Evolutionary conservation across 2,329 filamentous ascomycete genomes (phyloP).

Genomic region (Phyllachora maydis): DNA sequence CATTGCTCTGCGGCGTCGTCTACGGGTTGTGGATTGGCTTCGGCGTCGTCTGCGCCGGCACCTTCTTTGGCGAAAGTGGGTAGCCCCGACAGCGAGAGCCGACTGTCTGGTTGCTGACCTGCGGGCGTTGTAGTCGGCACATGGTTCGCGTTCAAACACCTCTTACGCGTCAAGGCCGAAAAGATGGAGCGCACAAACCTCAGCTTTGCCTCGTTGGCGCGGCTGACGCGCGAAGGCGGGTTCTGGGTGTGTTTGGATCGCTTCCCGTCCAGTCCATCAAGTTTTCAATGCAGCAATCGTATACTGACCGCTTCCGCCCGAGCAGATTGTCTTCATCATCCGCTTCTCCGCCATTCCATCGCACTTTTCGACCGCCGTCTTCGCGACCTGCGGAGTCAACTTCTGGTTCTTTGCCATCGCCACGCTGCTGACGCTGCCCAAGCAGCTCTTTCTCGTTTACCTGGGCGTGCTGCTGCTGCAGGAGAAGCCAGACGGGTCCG

Average conservation of each 20-base stretch:
- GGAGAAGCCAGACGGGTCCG: conserved; percentile 7
- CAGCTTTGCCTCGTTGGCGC: conserved; percentile 16
- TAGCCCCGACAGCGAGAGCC: too few species aligned
- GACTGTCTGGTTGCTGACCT: conserved; percentile 2
- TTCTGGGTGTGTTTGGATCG: conserved; percentile 14
- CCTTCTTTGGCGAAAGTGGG: conserved; percentile 17
- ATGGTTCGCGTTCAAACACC: conserved; percentile 18
- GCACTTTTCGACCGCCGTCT: conserved; percentile 20
- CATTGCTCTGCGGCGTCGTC: conserved; percentile 18
- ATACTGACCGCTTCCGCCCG: conserved; percentile 1
- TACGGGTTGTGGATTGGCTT: conserved; percentile 19
- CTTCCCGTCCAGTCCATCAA: too few species aligned
- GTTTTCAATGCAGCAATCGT: too few species aligned
- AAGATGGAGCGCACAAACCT: conserved; percentile 18
- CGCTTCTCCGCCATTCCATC: conserved; percentile 18
- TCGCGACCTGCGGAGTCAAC: conserved; percentile 18
- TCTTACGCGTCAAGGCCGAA: conserved; percentile 13
- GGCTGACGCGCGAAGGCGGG: conserved; percentile 17
- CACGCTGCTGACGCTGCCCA: conserved; percentile 17
- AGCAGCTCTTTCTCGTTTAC: conserved; percentile 19
- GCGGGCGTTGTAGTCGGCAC: conserved; percentile 14
- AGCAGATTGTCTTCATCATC: conserved; percentile 18
- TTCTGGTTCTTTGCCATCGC: conserved; percentile 18
- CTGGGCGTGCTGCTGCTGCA: conserved; percentile 15
- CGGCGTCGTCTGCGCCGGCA: conserved; percentile 17